Percentiles rank a stretch among this genome's conserved stretches.
phyloP scores from a whole-genome alignment of 192 early-diverging fungal genomes.

The Backusella psychrophila region DNA sequence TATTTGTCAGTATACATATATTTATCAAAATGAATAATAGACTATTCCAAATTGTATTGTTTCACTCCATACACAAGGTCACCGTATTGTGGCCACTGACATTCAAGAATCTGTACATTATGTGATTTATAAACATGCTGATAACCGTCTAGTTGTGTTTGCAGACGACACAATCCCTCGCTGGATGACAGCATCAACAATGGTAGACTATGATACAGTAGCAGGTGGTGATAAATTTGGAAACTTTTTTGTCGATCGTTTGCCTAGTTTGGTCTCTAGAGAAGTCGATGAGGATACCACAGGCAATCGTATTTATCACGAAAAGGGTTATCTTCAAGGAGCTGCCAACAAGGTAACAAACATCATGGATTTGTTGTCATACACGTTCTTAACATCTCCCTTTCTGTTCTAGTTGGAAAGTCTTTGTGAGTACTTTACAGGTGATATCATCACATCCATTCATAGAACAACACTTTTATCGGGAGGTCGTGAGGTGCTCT shows the following conservation, averaged over 20 bases:
- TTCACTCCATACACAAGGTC: conserved; percentile 71
- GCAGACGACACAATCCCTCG: conserved; percentile 91
- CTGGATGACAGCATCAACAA: conserved; percentile 74
- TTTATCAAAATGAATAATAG: conserved; percentile 20
- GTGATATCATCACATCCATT: conserved; percentile 85
- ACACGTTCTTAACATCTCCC: background rate
- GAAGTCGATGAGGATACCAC: conserved; percentile 88
- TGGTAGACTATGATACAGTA: conserved; percentile 93
- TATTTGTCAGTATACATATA: conserved; percentile 4
- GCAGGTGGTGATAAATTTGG: conserved; percentile 97
- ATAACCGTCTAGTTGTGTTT: conserved; percentile 87
- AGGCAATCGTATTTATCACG: conserved; percentile 77
- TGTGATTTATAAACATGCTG: conserved; percentile 62
- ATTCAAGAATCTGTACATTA: conserved; percentile 86
- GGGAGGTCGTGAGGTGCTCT: conserved; percentile 81
- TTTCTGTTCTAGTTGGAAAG: conserved; percentile 50
- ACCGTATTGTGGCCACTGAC: conserved; percentile 84
- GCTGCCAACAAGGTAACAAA: conserved; percentile 76
- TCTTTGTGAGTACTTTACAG: conserved; percentile 78
- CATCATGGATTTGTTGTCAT: background rate
- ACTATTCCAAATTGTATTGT: conserved; percentile 74
- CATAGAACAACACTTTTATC: conserved; percentile 75
- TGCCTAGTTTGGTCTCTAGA: conserved; percentile 60
- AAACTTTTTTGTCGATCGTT: conserved; percentile 79
- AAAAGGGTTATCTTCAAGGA: conserved; percentile 79